Conservation (phyloP, 1,139 yeast genomes). For the Sugiyamaella novakii region DNA sequence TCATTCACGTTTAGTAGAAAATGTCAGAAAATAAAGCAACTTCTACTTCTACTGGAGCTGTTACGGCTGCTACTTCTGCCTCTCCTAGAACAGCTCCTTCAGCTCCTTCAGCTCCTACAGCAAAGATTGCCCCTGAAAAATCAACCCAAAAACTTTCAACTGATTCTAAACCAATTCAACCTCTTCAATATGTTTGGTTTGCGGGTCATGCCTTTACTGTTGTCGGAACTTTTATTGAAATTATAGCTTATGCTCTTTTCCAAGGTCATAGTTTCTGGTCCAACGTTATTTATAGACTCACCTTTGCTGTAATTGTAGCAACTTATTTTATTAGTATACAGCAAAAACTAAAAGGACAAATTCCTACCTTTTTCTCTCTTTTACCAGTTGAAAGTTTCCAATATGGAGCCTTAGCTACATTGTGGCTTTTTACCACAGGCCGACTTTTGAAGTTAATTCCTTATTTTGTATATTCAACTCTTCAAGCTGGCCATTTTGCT, state of each 20-base stretch:
- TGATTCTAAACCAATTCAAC: neutral
- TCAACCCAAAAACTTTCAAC: no score
- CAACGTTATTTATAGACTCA: slow-evolving; percentile 53
- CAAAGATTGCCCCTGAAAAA: neutral
- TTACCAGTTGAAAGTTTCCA: slow-evolving; percentile 67
- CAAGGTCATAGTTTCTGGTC: slow-evolving; percentile 33
- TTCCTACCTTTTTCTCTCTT: slow-evolving; percentile 40
- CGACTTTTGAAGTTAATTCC: slow-evolving; percentile 63
- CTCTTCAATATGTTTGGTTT: slow-evolving; percentile 25
- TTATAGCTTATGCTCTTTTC: slow-evolving; percentile 29
- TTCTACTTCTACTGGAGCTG: no score
- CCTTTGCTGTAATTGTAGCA: slow-evolving; percentile 64
- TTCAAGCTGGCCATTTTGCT: slow-evolving; percentile 68
- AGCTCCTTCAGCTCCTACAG: neutral
- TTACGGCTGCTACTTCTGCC: slow-evolving; percentile 1
- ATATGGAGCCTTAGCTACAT: slow-evolving; percentile 54
- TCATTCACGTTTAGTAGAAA: no score
- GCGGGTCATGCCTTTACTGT: slow-evolving; percentile 32
- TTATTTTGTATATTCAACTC: slow-evolving; percentile 61
- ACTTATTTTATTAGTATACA: slow-evolving; percentile 74
- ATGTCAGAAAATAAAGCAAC: neutral
- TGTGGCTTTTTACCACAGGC: slow-evolving; percentile 57
- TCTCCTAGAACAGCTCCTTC: slow-evolving; percentile 2
- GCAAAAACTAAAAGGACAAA: slow-evolving; percentile 48
- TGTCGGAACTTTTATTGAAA: slow-evolving; percentile 25